Conservation (phyloP, 2,329 filamentous ascomycete genomes). For the Penicillium sp. region DNA sequence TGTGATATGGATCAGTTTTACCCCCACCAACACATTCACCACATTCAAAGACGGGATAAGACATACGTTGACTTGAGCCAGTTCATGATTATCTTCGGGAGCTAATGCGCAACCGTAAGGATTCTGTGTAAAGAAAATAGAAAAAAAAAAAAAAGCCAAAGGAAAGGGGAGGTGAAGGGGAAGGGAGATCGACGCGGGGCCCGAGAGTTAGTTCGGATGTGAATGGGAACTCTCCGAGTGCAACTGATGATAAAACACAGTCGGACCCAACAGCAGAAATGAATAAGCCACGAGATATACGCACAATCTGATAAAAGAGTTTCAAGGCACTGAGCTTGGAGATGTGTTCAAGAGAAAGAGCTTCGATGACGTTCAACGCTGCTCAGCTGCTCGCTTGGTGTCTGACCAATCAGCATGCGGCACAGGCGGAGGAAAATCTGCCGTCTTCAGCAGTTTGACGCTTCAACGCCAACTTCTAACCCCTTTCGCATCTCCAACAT, state of each 20-base stretch:
- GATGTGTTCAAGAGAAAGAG: neutral
- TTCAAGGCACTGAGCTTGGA: neutral
- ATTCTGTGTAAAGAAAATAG: neutral
- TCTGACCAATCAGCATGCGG: conserved; percentile 20
- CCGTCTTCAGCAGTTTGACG: conserved; percentile 6
- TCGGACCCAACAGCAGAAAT: neutral
- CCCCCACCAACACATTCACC: neutral
- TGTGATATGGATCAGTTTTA: conserved; percentile 26
- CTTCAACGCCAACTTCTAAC: neutral
- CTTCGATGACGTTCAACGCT: conserved; percentile 23
- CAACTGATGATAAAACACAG: neutral
- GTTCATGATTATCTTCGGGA: conserved; percentile 63
- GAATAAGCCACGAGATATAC: neutral
- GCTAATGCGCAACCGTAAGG: neutral
- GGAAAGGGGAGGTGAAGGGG: conserved; percentile 23
- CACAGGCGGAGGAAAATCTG: conserved; percentile 21
- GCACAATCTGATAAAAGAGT: neutral
- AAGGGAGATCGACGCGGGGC: conserved; percentile 38
- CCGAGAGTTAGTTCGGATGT: conserved; percentile 28
- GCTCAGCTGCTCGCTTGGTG: conserved; percentile 20
- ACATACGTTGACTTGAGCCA: conserved; percentile 91
- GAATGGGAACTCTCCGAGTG: conserved; percentile 14
- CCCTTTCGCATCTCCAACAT: neutral
- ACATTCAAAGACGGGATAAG: neutral
- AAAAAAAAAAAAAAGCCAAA: conserved; percentile 7